These are phyloP conservation scores for Pleurotus salmoneostramineus DNA, from an alignment of 768 basidiomycete genomes.

Conservation along the genomic window DNA sequence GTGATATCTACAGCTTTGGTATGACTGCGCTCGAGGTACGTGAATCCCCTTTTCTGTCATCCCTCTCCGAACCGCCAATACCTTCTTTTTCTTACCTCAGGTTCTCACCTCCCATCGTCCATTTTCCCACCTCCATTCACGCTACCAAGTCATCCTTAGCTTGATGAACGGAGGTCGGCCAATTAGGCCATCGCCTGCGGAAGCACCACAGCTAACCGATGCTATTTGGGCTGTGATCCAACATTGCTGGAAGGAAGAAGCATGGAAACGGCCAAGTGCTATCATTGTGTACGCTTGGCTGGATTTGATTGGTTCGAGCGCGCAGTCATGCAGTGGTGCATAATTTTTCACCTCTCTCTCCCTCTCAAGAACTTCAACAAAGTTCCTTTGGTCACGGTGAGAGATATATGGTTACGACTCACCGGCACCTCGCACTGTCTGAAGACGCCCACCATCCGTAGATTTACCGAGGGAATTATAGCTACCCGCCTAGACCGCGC, in stretches of 20 bases:
- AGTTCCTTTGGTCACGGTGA: no score
- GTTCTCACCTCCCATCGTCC: background rate
- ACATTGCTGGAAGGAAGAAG: background rate
- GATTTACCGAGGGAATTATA: no score
- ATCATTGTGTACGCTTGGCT: background rate
- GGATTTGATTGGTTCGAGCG: background rate
- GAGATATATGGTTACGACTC: no score
- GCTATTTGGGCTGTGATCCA: background rate
- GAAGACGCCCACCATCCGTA: no score
- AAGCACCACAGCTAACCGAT: background rate
- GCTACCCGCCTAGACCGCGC: no score
- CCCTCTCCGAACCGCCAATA: background rate
- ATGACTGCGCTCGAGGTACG: conserved; percentile 6
- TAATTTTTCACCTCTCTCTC: no score
- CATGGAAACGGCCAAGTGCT: background rate
- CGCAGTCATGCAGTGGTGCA: no score
- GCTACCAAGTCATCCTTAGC: background rate
- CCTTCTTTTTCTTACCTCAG: background rate
- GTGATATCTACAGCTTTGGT: background rate
- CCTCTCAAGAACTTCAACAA: no score
- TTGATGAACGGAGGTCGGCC: background rate
- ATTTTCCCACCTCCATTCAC: background rate
- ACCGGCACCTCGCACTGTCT: no score
- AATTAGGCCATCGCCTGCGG: background rate
- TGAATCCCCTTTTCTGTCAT: background rate